Conservation (phyloP, 345 rosid genomes). For the Mallotus nudiflorus region DNA sequence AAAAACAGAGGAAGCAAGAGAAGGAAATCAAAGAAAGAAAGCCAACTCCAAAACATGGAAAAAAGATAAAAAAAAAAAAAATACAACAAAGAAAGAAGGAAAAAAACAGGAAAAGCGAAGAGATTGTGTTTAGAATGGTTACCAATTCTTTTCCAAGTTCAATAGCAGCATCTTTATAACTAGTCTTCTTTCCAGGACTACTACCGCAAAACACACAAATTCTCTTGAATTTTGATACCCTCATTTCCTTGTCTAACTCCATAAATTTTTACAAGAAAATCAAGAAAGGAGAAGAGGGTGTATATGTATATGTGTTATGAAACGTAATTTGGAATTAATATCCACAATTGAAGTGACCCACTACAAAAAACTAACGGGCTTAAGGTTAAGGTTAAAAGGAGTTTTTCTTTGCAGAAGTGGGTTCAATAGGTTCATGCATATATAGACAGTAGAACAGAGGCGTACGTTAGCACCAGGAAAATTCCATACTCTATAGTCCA, state of each 20-base stretch:
- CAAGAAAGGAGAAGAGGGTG: neutral
- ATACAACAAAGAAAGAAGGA: neutral
- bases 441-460: constrained; percentile 25
- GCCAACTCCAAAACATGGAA: neutral
- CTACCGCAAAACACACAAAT: constrained; percentile 38
- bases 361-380: neutral
- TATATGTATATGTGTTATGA: no score
- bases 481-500: constrained; percentile 2
- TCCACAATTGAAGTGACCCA: constrained; percentile 14
- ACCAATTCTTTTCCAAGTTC: constrained; percentile 38
- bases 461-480: constrained; percentile 22
- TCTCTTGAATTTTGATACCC: constrained; percentile 29
- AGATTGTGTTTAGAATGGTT: neutral
- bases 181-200: constrained; percentile 34
- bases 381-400: neutral
- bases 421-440: constrained; percentile 10
- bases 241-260: constrained; percentile 23
- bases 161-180: constrained; percentile 36
- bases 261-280: neutral
- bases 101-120: neutral
- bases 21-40: neutral
- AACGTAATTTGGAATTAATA: neutral
- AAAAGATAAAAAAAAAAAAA: neutral
- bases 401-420: neutral
- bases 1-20: constrained; percentile 15